A percentile compares a stretch with the other conserved stretches of the same genome.
phyloP scores from a whole-genome alignment of 306 rosid species.

The Corylus americana region DNA sequence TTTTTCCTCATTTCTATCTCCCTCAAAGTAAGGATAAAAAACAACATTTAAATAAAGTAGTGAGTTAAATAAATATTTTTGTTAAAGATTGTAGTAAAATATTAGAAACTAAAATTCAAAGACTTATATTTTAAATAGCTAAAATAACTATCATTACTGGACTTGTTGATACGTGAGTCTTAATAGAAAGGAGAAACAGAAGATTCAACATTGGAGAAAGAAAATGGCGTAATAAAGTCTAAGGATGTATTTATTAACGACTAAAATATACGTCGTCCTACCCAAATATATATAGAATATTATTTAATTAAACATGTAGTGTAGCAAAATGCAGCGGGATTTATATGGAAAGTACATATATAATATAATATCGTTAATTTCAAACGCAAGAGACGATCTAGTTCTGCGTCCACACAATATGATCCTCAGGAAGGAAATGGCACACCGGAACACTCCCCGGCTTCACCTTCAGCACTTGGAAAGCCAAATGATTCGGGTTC shows the following conservation, averaged over 20 bases:
- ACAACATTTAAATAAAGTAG: no score
- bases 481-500: conserved; percentile 89
- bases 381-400: background rate
- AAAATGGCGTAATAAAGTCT: background rate
- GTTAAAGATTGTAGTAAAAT: no score
- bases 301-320: background rate
- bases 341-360: no score
- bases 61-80: no score
- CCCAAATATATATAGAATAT: background rate
- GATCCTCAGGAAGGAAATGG: conserved; percentile 88
- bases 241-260: background rate
- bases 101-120: no score
- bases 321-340: background rate
- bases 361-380: no score
- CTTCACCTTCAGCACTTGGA: conserved; percentile 68
- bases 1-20: no score
- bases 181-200: no score
- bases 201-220: background rate
- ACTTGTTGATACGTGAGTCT: no score
- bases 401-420: conserved; percentile 69
- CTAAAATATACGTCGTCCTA: background rate
- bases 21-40: no score
- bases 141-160: no score
- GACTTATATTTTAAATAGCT: no score
- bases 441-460: conserved; percentile 79